These are phyloP conservation scores for Calonectria pauciramosa DNA, from an alignment of 2,329 filamentous ascomycete species.

Conservation along the genomic window DNA sequence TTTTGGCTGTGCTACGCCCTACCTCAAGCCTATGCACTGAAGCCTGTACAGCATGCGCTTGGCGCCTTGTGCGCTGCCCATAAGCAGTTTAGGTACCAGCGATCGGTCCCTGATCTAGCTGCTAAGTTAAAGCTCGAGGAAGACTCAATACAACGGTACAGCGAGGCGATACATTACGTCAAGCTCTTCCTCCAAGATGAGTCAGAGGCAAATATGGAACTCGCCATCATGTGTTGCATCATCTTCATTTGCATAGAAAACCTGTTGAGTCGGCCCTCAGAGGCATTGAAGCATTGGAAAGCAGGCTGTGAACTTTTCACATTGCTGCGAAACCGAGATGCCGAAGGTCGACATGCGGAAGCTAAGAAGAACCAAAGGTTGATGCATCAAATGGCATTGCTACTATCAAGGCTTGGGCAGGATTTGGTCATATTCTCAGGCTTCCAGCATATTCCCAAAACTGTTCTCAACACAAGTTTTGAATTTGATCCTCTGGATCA, in stretches of 20 bases:
- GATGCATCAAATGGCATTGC: not conserved
- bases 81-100: not conserved
- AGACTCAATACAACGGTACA: not conserved
- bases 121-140: not conserved
- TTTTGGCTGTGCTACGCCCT: not conserved
- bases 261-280: not conserved
- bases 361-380: not conserved
- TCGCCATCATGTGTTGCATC: not conserved
- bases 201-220: not conserved
- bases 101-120: too few species aligned
- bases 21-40: not conserved
- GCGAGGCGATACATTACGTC: not conserved
- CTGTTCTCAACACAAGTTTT: not conserved
- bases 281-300: not conserved
- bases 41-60: not conserved
- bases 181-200: not conserved
- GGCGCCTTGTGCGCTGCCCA: not conserved
- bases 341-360: not conserved
- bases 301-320: too few species aligned
- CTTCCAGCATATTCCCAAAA: not conserved
- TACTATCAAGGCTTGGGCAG: not conserved
- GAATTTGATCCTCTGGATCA: not conserved
- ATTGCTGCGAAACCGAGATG: not conserved
- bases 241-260: not conserved
- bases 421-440: not conserved